Base-by-base conservation (phyloP, 768 basidiomycete species). In the Tremella mesenterica region DNA sequence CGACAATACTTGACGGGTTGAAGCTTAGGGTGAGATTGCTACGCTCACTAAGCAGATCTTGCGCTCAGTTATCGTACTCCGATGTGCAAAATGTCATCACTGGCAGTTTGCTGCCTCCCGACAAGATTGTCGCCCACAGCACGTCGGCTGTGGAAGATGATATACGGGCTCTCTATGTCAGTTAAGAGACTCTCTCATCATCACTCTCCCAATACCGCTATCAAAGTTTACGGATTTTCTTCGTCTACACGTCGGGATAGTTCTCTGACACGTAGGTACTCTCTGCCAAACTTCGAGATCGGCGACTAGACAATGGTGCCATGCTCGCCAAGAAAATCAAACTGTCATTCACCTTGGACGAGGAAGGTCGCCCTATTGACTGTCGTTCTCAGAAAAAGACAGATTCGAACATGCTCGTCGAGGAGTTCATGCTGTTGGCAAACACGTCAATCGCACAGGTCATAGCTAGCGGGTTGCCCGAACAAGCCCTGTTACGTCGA, bases 341-440 rank as follows among this genome's bases (percentile, higher is more conserved):
- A 45, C 77, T 96, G 18, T 77, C 78, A 16, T 97, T 99, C 76
- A 76, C 77, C 23, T 74, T 97, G 54, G 88, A 92, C 67, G 86
- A 85, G 25, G 53, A 72, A 14, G 89, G 89, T 16, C 67, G 83
- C 38, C 93, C 95, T 1, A 69, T 77, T 9, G 93, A 99, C 66
- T 92, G 89, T 58, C 76, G 75, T 10, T 81, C 83, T 38, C 78
- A 82, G 50, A 77, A 82, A 26, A 77, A 77, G 46, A 81, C 72
- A 18, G 85, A 91, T 50, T 85, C 93, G 9, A 83, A 91, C 60
- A 77, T 78, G 25, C 72, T 97, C 27, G 81, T 97, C 36, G 88
- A 95, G 75, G 95, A 99, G 88, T 91, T 89, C 76, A 97, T 97
- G 93, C 76, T 97, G 16, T 77, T 93, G 50, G 84, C 86, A 59